A percentile compares a stretch with the other conserved stretches of the same genome.
These are phyloP conservation scores for Geoglossum cookeanum DNA, from an alignment of 2,329 filamentous ascomycete genomes.

Conservation along the genomic window DNA sequence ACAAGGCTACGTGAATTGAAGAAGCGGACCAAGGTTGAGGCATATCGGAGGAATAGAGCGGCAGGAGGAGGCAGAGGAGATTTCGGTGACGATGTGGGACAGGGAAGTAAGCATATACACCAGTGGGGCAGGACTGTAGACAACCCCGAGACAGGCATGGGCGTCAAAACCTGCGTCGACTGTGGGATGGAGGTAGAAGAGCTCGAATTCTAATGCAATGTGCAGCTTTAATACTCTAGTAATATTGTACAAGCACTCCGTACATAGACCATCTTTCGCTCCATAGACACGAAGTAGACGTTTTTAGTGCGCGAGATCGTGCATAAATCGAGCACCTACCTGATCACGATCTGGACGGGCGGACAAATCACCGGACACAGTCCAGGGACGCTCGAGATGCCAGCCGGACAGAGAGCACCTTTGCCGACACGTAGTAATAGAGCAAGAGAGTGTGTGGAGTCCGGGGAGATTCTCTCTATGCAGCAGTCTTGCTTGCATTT, in stretches of 20 bases:
- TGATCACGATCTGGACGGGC: no score
- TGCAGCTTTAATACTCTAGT: neutral
- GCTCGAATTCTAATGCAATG: slow-evolving; percentile 32
- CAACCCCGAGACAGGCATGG: slow-evolving; percentile 34
- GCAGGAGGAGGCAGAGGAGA: slow-evolving; percentile 28
- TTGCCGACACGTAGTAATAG: no score
- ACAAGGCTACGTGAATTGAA: slow-evolving; percentile 78
- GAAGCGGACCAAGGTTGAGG: slow-evolving; percentile 80
- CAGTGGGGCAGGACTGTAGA: slow-evolving; percentile 51
- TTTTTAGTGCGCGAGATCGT: neutral
- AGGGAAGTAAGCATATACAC: slow-evolving; percentile 60
- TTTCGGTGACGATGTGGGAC: slow-evolving; percentile 59
- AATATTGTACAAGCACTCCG: neutral
- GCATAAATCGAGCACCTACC: neutral
- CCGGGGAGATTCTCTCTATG: no score
- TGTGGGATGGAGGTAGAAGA: slow-evolving; percentile 52
- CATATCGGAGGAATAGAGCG: slow-evolving; percentile 54
- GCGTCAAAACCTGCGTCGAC: slow-evolving; percentile 55
- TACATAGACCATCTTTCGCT: neutral
- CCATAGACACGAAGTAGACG: neutral
- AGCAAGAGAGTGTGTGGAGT: no score
- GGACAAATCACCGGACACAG: no score
- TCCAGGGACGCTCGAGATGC: no score
- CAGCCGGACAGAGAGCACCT: no score
- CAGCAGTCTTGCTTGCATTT: no score